A percentile compares a stretch with the other conserved stretches of the same genome.
These are phyloP conservation scores for Pinus tabuliformis DNA, from an alignment of 75 land plant species.

Conservation along the genomic window DNA sequence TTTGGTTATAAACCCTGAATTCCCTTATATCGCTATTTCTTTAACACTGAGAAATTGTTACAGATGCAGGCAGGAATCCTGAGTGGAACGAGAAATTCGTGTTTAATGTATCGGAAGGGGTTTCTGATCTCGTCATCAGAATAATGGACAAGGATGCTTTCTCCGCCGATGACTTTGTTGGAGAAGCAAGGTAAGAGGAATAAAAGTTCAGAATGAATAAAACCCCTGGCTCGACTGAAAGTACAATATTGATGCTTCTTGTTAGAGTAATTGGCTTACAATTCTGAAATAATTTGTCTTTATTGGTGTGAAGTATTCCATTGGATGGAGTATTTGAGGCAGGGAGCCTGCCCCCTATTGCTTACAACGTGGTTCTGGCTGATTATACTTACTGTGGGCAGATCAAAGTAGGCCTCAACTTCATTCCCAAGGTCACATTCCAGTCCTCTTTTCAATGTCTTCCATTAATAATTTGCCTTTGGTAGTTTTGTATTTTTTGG, in stretches of 20 bases:
- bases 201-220: not conserved
- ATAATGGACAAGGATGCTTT: conserved; percentile 27
- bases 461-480: too few relatives aligned
- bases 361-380: conserved; percentile 13
- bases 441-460: too few relatives aligned
- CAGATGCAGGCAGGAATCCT: conserved; percentile 27
- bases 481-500: too few relatives aligned
- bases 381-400: conserved; percentile 26
- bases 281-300: not conserved
- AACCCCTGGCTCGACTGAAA: not conserved
- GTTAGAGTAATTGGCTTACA: not conserved
- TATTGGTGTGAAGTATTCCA: conserved; percentile 20
- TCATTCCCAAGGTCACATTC: conserved; percentile 19
- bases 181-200: conserved; percentile 28
- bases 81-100: conserved; percentile 33
- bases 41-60: not conserved
- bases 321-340: conserved; percentile 16
- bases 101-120: conserved; percentile 17
- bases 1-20: too few relatives aligned
- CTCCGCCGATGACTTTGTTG: conserved; percentile 25
- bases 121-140: conserved; percentile 22
- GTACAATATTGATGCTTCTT: not conserved
- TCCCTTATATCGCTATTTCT: not conserved
- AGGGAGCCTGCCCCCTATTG: conserved; percentile 12
- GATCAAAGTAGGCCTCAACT: conserved; percentile 30